A percentile compares a stretch with the other conserved stretches of the same genome.
Conservation (phyloP, 2,329 filamentous ascomycete species). For the Claviceps sp. region DNA sequence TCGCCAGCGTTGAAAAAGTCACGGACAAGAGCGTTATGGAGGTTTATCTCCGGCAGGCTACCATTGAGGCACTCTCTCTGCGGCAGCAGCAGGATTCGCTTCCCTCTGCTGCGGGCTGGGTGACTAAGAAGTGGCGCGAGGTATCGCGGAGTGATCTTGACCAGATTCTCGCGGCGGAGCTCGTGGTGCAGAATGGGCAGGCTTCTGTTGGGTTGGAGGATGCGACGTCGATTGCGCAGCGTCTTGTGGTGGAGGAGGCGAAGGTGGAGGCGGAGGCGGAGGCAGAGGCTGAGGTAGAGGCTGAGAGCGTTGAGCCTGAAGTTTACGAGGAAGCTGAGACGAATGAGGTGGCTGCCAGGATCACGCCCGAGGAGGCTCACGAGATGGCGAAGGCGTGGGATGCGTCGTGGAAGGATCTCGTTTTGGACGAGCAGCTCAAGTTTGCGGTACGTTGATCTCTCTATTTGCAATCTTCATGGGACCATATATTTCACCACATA, state of each 20-base stretch:
- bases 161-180: slow-evolving; percentile 20
- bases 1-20: slow-evolving; percentile 26
- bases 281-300: slow-evolving; percentile 9
- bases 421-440: slow-evolving; percentile 48
- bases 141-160: slow-evolving; percentile 20
- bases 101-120: slow-evolving; percentile 16
- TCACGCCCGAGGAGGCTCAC: slow-evolving; percentile 23
- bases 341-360: background rate
- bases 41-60: slow-evolving; percentile 34
- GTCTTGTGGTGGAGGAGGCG: background rate
- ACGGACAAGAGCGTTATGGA: slow-evolving; percentile 32
- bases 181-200: slow-evolving; percentile 28
- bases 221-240: slow-evolving; percentile 15
- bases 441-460: slow-evolving; percentile 51
- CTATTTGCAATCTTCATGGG: background rate
- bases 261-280: too few relatives aligned
- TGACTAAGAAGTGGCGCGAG: slow-evolving; percentile 20
- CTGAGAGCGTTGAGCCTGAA: slow-evolving; percentile 12
- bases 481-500: background rate
- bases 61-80: slow-evolving; percentile 38
- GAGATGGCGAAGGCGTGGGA: slow-evolving; percentile 34
- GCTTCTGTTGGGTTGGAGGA: slow-evolving; percentile 25
- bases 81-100: slow-evolving; percentile 14
- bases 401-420: slow-evolving; percentile 42
- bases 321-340: background rate